Percentiles rank a stretch among this genome's conserved stretches.
These are phyloP conservation scores for Pyronema omphalodes DNA, from an alignment of 495 filamentous ascomycete genomes.

Conservation along the genomic window DNA sequence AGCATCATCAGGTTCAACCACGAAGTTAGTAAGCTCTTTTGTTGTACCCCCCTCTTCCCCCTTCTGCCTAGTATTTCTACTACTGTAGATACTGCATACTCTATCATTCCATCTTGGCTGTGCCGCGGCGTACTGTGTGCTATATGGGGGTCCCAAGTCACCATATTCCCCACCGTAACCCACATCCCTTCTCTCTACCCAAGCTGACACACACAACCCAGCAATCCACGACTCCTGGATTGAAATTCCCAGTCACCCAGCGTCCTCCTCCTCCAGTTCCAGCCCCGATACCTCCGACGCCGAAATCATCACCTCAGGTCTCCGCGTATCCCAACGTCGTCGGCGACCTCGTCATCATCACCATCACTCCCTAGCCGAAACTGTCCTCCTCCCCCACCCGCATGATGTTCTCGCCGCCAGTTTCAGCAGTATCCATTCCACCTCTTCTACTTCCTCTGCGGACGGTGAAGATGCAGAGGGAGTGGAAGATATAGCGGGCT, in stretches of 20 bases:
- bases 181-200: not conserved
- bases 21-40: too few species aligned
- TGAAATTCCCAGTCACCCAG: constrained; percentile 82
- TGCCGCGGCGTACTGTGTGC: not conserved
- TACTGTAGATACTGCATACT: too few species aligned
- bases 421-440: constrained; percentile 29
- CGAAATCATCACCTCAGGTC: constrained; percentile 71
- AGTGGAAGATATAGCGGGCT: constrained; percentile 17
- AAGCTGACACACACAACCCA: not conserved
- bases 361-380: not conserved
- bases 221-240: constrained; percentile 40
- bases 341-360: constrained; percentile 10
- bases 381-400: not conserved
- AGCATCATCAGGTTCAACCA: too few species aligned
- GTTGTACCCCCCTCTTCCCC: too few species aligned
- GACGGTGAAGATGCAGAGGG: constrained; percentile 9
- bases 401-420: constrained; percentile 36
- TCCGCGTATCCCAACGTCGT: constrained; percentile 39
- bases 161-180: not conserved
- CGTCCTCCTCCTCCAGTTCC: constrained; percentile 71
- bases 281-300: constrained; percentile 44
- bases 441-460: constrained; percentile 24
- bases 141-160: not conserved
- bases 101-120: not conserved
- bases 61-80: too few species aligned